Evolutionary conservation across 768 basidiomycete species (phyloP), one percentile per base, ranked within the genome.

Genomic region (Podaxis sp.): DNA sequence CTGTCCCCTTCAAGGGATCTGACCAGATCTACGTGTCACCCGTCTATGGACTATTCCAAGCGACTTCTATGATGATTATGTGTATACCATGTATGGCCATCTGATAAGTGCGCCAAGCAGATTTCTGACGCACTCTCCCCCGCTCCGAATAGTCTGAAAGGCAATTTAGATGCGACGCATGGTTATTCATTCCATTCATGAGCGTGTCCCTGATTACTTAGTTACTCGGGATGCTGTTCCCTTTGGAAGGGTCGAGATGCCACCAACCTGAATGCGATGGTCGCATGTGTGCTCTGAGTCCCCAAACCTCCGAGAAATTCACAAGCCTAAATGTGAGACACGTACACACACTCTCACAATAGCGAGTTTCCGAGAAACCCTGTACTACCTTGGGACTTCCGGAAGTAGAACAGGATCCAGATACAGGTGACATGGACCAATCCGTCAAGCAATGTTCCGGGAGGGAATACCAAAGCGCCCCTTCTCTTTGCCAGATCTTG

Each of bases 1-100:
- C 40, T 53, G 19, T 41, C 59, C 27, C 59, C 59, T 53, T 54
- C 15, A 9, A 59, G 47, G 37, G 58, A 59, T 59, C 58, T 59
- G 4, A 37, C 33, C 12, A 59, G 58, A 59, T 59, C 58, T 51
- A 37, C 36, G 12, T 38, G 8, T 13, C 25, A 19, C 19, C 25
- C 25, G 19, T 59, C 25, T 22, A 24, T 55, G 9, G 12, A 12
- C 50, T 59, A 29, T 59, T 25, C 57, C 15, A 24, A 12, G 24
- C 13, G 9, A 13, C 13, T 38, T 19, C 8, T 51, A 38, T 52
- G 36, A 27, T 13, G 36, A 38, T 24, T 59, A 22, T 19, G 47
- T 59, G 37, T 50, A 50, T 24, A 22, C 12, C 49, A 8, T n/a
- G 17, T 24, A 24, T 50, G 4, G 25, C 7, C 22, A 27, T 50